Evolutionary conservation across 108 stramenopile genomes (phyloP), one percentile per base, ranked within the genome.

Genomic region (Stephanodiscus triporus): DNA sequence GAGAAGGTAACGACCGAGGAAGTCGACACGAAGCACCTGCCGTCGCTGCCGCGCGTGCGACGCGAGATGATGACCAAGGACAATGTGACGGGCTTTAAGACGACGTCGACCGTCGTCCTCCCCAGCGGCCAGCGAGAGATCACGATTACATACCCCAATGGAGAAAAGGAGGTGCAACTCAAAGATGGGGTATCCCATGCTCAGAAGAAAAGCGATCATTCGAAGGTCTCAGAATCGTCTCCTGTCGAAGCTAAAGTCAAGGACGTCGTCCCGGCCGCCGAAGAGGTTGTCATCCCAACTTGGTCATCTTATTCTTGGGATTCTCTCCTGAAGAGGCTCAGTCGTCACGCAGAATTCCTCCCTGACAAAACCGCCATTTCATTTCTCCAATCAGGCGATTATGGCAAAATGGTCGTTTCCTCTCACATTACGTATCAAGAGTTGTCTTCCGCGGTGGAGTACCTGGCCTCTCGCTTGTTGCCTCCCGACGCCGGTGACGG

Each of bases 291-390:
- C 3, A n/a, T n/a, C 24, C 5, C 58, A 29, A 24, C 60, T 9
- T 69, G 68, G 68, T 30, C 68, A 9, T 32, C 40, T 4, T 37
- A 34, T 2, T 55, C 68, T 3, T 60, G 61, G 61, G 71, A 62
- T 37, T 72, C 71, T 8, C 24, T 53, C 19, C 30, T 62, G 47
- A 63, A 23, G 27, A 58, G 48, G 26, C 45, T 78, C 4, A 14
- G 43, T 16, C 32, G 45, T 17, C 48, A 74, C 24, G 63, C 58
- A 13, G 32, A 51, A 10, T 36, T 14, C 64, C 72, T 23, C 23
- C 76, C 78, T 6, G 32, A 65, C 23, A 81, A 84, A 68, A 64
- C 54, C 36, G 80, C 80, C n/a, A 48, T 84, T 10, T 73, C 84
- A 6, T 84, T 81, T 68, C 77, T 82, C 23, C 40, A 77, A 51